Percentiles rank a stretch among this genome's conserved stretches.
These are phyloP conservation scores for Penicillium vulpinum DNA, from an alignment of 2,329 filamentous ascomycete species.

Conservation along the genomic window DNA sequence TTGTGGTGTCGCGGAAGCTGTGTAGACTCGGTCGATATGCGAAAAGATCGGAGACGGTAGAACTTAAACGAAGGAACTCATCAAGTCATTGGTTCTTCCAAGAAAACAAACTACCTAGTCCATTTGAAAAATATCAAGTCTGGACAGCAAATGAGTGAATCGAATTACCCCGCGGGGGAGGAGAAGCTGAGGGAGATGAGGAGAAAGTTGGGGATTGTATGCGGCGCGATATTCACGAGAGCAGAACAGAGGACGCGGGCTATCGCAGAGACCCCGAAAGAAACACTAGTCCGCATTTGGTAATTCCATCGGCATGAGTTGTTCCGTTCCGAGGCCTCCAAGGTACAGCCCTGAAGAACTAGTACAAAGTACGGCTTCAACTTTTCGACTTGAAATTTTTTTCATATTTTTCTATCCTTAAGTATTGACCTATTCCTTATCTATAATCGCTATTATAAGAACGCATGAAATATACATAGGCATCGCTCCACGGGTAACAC, in stretches of 20 bases:
- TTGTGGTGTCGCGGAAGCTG: slow-evolving; percentile 24
- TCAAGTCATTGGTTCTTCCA: slow-evolving; percentile 35
- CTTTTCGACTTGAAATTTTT: neutral
- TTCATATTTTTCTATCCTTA: too few relatives aligned
- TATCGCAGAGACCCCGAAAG: slow-evolving; percentile 43
- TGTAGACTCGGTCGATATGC: slow-evolving; percentile 24
- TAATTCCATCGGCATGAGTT: slow-evolving; percentile 28
- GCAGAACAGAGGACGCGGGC: slow-evolving; percentile 37
- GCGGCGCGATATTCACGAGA: slow-evolving; percentile 29
- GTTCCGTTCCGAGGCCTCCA: slow-evolving; percentile 26
- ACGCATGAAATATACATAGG: neutral
- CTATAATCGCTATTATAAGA: too few relatives aligned
- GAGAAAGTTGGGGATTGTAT: slow-evolving; percentile 29
- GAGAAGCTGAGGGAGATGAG: slow-evolving; percentile 18
- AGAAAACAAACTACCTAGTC: slow-evolving; percentile 8
- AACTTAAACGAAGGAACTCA: slow-evolving; percentile 23
- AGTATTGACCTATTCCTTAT: too few relatives aligned
- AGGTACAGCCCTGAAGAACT: neutral
- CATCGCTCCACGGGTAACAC: neutral
- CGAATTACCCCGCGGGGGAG: slow-evolving; percentile 16
- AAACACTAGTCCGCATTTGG: slow-evolving; percentile 36
- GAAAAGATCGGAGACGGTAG: slow-evolving; percentile 28
- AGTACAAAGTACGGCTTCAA: neutral
- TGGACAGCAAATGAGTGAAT: slow-evolving; percentile 18
- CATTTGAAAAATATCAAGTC: slow-evolving; percentile 15